Evolutionary conservation across 2,329 filamentous ascomycete genomes (phyloP).

Genomic region (Periglandula ipomoeae): DNA sequence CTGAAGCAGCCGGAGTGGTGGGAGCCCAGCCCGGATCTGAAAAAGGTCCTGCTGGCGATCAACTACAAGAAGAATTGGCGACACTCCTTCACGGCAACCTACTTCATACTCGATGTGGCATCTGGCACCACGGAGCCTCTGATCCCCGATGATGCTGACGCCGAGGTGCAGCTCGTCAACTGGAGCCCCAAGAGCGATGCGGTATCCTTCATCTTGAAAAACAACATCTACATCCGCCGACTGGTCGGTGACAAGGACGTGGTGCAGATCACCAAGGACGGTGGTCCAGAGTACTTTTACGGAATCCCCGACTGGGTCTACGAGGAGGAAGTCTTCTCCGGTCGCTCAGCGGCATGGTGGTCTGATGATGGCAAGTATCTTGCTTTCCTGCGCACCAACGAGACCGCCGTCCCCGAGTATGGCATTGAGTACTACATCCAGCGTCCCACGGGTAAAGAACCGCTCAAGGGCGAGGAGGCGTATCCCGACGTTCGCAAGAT

Average conservation of each 20-base stretch:
- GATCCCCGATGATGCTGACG: slow-evolving; percentile 56
- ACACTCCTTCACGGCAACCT: slow-evolving; percentile 76
- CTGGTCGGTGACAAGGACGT: slow-evolving; percentile 43
- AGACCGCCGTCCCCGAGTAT: slow-evolving; percentile 83
- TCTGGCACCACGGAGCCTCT: slow-evolving; percentile 70
- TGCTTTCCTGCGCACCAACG: slow-evolving; percentile 88
- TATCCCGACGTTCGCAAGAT: slow-evolving; percentile 88
- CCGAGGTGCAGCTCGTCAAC: slow-evolving; percentile 69
- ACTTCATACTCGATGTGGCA: slow-evolving; percentile 88
- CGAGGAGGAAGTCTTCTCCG: slow-evolving; percentile 57
- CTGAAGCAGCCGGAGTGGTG: slow-evolving; percentile 49
- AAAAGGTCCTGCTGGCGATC: slow-evolving; percentile 76
- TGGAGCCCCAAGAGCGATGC: slow-evolving; percentile 87
- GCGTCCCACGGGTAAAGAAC: slow-evolving; percentile 65
- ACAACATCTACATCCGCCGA: slow-evolving; percentile 79
- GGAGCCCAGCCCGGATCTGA: slow-evolving; percentile 74
- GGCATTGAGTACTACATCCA: slow-evolving; percentile 90
- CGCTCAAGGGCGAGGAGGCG: slow-evolving; percentile 62
- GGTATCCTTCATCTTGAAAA: slow-evolving; percentile 79
- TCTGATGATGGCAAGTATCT: slow-evolving; percentile 80
- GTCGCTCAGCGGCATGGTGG: slow-evolving; percentile 89
- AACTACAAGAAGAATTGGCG: slow-evolving; percentile 71
- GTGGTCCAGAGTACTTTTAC: slow-evolving; percentile 83
- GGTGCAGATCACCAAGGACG: slow-evolving; percentile 73
- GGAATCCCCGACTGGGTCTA: slow-evolving; percentile 98